Evolutionary conservation across 1,284 basidiomycete genomes (phyloP).

Genomic region (Microbotryomycetes sp.): DNA sequence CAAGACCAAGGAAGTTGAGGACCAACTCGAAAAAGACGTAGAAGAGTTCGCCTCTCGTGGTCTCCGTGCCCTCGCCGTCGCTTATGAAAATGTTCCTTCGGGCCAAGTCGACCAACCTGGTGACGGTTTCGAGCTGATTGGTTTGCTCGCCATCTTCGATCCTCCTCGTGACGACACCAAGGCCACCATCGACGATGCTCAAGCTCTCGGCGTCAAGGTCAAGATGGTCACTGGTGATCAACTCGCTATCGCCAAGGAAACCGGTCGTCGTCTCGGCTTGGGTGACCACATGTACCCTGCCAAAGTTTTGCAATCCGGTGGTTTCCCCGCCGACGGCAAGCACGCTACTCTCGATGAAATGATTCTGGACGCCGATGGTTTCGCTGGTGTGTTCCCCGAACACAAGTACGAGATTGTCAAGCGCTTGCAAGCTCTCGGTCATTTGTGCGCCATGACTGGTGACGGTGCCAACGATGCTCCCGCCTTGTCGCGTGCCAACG

Average conservation of each 20-base stretch:
- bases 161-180: slow-evolving; percentile 97
- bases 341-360: slow-evolving; percentile 79
- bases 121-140: slow-evolving; percentile 94
- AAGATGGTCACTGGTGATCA: slow-evolving; percentile 99
- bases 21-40: slow-evolving; percentile 85
- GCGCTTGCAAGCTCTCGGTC: slow-evolving; percentile 74
- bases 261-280: slow-evolving; percentile 89
- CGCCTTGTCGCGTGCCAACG: slow-evolving; percentile 86
- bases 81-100: slow-evolving; percentile 80
- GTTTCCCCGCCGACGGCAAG: slow-evolving; percentile 64
- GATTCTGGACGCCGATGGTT: slow-evolving; percentile 79
- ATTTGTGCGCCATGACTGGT: slow-evolving; percentile 59
- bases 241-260: slow-evolving; percentile 98
- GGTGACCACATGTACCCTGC: slow-evolving; percentile 97
- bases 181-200: slow-evolving; percentile 92
- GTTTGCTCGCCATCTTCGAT: slow-evolving; percentile 95
- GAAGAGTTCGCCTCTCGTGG: slow-evolving; percentile 92
- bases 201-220: slow-evolving; percentile 91
- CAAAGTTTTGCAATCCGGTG: slow-evolving; percentile 89
- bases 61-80: slow-evolving; percentile 95
- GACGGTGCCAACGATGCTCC: slow-evolving; percentile 96
- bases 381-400: slow-evolving; percentile 94
- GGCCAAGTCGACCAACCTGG: slow-evolving; percentile 71
- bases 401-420: slow-evolving; percentile 83
- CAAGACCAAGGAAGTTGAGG: slow-evolving; percentile 88